These are phyloP conservation scores for Quercus lobata DNA, from an alignment of 331 rosid genomes.

Conservation along the genomic window DNA sequence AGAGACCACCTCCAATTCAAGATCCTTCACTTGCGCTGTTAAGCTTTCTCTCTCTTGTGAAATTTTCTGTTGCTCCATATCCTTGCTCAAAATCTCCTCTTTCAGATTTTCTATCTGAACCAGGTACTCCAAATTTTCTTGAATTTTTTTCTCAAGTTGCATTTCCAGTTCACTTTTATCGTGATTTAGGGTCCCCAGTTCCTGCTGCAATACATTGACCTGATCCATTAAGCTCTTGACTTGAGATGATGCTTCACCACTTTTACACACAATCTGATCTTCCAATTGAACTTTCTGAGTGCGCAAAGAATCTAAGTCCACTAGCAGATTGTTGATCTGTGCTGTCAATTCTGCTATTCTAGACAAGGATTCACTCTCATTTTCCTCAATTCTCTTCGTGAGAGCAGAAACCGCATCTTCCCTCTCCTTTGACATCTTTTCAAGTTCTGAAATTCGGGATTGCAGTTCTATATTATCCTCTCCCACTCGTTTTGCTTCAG, in stretches of 20 bases:
- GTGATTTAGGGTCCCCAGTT: slow-evolving; percentile 41
- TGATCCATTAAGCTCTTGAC: slow-evolving; percentile 47
- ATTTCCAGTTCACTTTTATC: slow-evolving; percentile 54
- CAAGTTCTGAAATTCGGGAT: slow-evolving; percentile 48
- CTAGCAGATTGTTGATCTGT: slow-evolving; percentile 46
- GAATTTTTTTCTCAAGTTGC: slow-evolving; percentile 44
- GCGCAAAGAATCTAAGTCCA: slow-evolving; percentile 18
- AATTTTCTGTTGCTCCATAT: slow-evolving; percentile 40
- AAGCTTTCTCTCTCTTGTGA: slow-evolving; percentile 53
- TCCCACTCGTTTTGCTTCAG: slow-evolving; percentile 43
- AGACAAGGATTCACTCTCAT: slow-evolving; percentile 39
- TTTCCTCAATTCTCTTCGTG: slow-evolving; percentile 43
- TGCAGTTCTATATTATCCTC: slow-evolving; percentile 41
- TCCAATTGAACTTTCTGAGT: slow-evolving; percentile 55
- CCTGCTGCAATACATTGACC: slow-evolving; percentile 51
- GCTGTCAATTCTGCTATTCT: slow-evolving; percentile 51
- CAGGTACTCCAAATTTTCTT: slow-evolving; percentile 37
- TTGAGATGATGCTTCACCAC: slow-evolving; percentile 57
- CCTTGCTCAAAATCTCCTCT: slow-evolving; percentile 50
- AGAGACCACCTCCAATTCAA: slow-evolving; percentile 39
- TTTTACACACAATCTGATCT: slow-evolving; percentile 37
- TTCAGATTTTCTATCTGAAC: slow-evolving; percentile 52
- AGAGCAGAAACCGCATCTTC: slow-evolving; percentile 47
- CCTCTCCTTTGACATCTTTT: slow-evolving; percentile 43
- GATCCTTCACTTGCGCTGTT: slow-evolving; percentile 29